Evolutionary conservation across 192 early-diverging fungal species (phyloP), one percentile per base, ranked within the genome.

Genomic region (Backusella mclennaniae): DNA sequence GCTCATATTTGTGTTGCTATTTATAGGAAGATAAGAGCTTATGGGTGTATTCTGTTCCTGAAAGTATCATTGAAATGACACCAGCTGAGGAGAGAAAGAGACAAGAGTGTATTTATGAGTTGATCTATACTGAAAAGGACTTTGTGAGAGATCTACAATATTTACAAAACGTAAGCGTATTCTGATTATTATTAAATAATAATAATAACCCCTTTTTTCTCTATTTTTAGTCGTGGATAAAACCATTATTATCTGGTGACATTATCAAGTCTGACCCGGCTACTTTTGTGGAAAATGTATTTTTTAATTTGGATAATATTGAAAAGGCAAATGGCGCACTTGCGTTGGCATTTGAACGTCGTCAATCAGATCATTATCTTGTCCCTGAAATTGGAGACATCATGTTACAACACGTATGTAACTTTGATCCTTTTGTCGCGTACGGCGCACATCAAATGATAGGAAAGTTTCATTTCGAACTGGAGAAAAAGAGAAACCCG

Each of bases 21-120:
- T 42, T 70, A 4, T 85, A 92, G 86, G 87, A 93, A 79, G 84
- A 91, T 66, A 87, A 26, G 31, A 44, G 89, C 69, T 83, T 93
- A 74, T 98, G 97, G 97, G 89, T 91, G 31, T 91, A 89, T 67
- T 91, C 93, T 1, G 96, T 97, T n/a, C 91, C 96, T 19, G 87
- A 87, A 75, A 89, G 92, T 21, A 85, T 97, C 29, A 80, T 92
- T 6, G 91, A 93, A 44, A 87, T 91, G 2, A 87, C 94, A 1
- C 90, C 92, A 14, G 80, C 90, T 33, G 75, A 88, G 41, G 96
- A 99, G 80, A 89, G 92, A 67, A 93, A 95, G 76, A 88, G 97
- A 0, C 97, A 99, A 81, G 96, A 99, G 82, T 89, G 90, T 38
- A 94, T 99, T 77, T 97, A 92, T 79, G 97, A 99, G 84, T 79